phyloP scores from a whole-genome alignment of 805 yeast genomes.

The Ascoidea tarda region DNA sequence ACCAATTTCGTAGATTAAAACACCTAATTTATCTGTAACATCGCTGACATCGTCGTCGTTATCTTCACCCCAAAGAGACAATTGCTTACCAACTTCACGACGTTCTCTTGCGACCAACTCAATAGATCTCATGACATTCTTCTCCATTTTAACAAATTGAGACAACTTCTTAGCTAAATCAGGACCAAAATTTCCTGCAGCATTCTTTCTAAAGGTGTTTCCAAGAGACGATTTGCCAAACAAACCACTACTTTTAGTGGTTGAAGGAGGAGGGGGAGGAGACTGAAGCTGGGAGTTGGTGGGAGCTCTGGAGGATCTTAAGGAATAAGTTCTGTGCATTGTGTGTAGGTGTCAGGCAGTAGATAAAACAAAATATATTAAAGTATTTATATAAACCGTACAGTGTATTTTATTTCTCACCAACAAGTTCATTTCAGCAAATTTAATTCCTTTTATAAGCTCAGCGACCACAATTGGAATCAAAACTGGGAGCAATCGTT shows the following conservation, averaged over 20 bases:
- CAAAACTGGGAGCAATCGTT: too few species aligned
- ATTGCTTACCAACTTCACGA: constrained; percentile 92
- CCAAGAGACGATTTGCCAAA: constrained; percentile 66
- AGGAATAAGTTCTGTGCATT: constrained; percentile 79
- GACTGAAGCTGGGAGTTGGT: constrained; percentile 69
- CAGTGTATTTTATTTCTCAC: too few species aligned
- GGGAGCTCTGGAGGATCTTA: constrained; percentile 69
- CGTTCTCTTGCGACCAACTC: constrained; percentile 91
- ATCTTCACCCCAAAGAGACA: constrained; percentile 95
- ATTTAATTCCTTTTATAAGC: too few species aligned
- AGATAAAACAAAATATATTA: neutral
- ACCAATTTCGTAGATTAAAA: constrained; percentile 87
- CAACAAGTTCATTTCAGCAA: too few species aligned
- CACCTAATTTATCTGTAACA: constrained; percentile 95
- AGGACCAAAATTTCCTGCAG: constrained; percentile 91
- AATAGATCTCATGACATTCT: constrained; percentile 85
- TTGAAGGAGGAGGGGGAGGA: constrained; percentile 71
- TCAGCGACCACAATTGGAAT: too few species aligned
- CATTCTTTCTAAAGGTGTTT: constrained; percentile 56
- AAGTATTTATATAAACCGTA: too few species aligned
- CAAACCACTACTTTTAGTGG: constrained; percentile 46
- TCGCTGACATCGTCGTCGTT: constrained; percentile 96
- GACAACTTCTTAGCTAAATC: constrained; percentile 88
- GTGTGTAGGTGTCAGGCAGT: neutral
- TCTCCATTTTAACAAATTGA: constrained; percentile 89